Base-by-base conservation (phyloP, 768 basidiomycete genomes). In the Russula earlei region DNA sequence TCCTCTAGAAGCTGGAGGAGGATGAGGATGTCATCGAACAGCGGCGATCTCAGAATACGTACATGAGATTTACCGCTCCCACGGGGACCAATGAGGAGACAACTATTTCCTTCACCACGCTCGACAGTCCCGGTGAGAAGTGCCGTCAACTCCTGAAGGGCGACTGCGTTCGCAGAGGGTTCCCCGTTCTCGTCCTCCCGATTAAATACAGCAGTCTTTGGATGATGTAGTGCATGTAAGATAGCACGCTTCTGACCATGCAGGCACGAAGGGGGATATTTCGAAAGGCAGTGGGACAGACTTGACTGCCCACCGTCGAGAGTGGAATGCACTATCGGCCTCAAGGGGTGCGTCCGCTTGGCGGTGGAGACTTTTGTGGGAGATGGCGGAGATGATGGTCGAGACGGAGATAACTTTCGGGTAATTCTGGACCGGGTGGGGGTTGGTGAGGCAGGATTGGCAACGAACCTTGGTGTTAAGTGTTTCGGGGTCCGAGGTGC, bases 61-160 rank as follows among this genome's bases (percentile, higher is more conserved):
- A 64, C 67, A 91, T 90, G 56, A 1, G 87, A 85, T 71, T 97
- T 96, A 19, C 93, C 94, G 59, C 85, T 87, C 15, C 91, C 90
- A 57, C 84, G 76, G 1, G 91, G 85, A 19, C 94, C 94, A 42
- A 92, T 74, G 3, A 97, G 66, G 52, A 96, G 75, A 65, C 93
- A 96, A 55, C 92, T 95, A 60, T 97, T 97, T 3, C 94, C 93
- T 73, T 97, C 94, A 10, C 85, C 87, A 27, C 92, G 79, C 20
- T 71, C 71, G 5, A 87, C 75, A 1, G 90, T 91, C 11, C 92
- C 93, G 20, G 70, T 67, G 5, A 96, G 72, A 20, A 97, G 69
- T 45, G 80, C 77, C 1, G 70, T 65, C 12, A 97, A 67, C 54
- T 88, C 82, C 33, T 78, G 65, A 25, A 75, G 69, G 0, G 87